Evolutionary conservation across 75 land plant genomes (phyloP), one percentile per base, ranked within the genome.

Genomic region (Larix kaempferi): DNA sequence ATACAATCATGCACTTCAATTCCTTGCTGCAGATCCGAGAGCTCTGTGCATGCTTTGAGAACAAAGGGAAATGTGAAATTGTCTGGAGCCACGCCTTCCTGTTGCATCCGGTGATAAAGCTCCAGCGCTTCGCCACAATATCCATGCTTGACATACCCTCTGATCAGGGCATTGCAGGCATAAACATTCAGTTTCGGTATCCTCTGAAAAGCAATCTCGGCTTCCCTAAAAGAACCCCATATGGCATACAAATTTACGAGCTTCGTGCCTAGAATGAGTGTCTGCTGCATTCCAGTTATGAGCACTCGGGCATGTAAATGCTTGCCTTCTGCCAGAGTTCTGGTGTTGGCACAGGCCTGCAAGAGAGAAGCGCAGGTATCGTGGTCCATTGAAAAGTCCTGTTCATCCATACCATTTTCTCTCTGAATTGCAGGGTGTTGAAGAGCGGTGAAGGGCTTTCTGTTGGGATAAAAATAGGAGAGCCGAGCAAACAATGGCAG

Each of bases 191-290:
- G 39, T 67, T 80, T 72, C 19, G 76, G 56, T 59, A 79, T 69
- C 33, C 62, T 57, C 16, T 58, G 63, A 52, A 82, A 82, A 21
- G 81, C 82, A 57, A 57, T 71, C 35, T 44, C 61, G 17, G 85
- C 84, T 56, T 82, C 84, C 41, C 65, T 66, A 57, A 83, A 64
- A 56, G 25, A 25, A 21, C 84, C 84, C 60, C 84, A 75, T 4
- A 56, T 80, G 23, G 80, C 52, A 59, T 80, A 80, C 69, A 80
- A 76, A 33, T 80, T 78, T 26, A 80, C 62, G 12, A 80, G 81
- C 26, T 58, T 78, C 16, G 54, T 80, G 23, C 21, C 75, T 57
- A 80, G 49, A 74, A 37, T 69, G 14, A 19, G 49, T 39, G 73
- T 39, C 11, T 69, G 54, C 41, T 69, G 8, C 44, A 33, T 75